Percentiles rank a stretch among this genome's conserved stretches.
phyloP scores from a whole-genome alignment of 2,329 filamentous ascomycete species.

The Hysterium pulicare region DNA sequence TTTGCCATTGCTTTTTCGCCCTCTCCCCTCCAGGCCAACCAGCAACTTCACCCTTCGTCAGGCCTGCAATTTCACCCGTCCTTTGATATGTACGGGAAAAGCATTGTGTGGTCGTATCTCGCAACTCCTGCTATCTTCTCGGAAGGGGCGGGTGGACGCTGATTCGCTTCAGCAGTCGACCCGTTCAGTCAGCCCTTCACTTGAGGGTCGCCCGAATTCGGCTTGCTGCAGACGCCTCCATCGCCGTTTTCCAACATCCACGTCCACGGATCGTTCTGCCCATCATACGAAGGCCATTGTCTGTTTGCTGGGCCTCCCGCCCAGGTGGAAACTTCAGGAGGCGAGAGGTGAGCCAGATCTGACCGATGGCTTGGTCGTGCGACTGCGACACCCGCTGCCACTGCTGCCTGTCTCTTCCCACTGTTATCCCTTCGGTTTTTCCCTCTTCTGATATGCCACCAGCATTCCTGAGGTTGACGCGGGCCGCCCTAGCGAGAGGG shows the following conservation, averaged over 20 bases:
- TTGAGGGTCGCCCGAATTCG: not conserved
- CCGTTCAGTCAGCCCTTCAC: not conserved
- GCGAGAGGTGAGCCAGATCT: not conserved
- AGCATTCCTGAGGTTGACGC: too few species aligned
- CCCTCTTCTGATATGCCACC: not conserved
- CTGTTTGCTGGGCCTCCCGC: not conserved
- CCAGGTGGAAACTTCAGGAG: not conserved
- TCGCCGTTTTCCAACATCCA: not conserved
- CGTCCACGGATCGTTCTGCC: not conserved
- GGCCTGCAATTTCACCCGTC: not conserved
- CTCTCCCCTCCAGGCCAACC: not conserved
- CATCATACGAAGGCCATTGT: not conserved
- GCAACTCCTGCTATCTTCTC: too few species aligned
- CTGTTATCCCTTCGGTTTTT: not conserved
- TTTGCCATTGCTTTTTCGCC: not conserved
- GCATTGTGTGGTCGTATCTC: too few species aligned
- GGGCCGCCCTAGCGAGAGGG: too few species aligned
- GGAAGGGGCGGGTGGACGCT: too few species aligned
- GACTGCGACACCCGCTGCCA: not conserved
- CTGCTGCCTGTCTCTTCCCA: not conserved
- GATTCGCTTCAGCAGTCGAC: too few species aligned
- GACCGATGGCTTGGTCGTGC: not conserved
- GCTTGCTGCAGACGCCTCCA: not conserved
- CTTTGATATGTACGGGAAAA: not conserved
- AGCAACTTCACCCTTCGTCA: not conserved